These are phyloP conservation scores for Termitomyces eurrhizus DNA, from an alignment of 768 basidiomycete genomes.

Conservation along the genomic window DNA sequence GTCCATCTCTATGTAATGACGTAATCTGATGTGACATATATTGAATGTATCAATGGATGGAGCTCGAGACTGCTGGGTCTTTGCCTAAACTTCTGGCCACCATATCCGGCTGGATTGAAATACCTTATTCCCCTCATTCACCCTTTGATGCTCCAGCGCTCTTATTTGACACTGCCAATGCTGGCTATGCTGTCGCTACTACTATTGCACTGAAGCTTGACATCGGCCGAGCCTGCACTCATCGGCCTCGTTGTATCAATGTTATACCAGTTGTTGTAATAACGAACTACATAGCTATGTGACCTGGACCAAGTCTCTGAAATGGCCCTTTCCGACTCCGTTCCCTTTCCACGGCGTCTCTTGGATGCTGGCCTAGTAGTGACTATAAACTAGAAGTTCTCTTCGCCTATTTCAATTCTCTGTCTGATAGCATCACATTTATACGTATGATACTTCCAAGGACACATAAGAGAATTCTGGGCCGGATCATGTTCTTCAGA, in stretches of 20 bases:
- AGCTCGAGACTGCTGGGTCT: too few relatives aligned
- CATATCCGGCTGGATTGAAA: background rate
- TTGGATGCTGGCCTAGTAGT: background rate
- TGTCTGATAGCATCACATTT: background rate
- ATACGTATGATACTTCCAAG: too few relatives aligned
- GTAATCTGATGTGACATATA: too few relatives aligned
- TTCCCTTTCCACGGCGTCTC: background rate
- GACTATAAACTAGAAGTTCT: too few relatives aligned
- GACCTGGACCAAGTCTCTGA: background rate
- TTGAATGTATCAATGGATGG: too few relatives aligned
- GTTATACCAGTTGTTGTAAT: background rate
- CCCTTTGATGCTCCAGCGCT: background rate
- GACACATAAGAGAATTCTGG: too few relatives aligned
- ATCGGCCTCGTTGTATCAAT: background rate
- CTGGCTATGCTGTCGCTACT: background rate
- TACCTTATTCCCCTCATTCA: background rate
- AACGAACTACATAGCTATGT: background rate
- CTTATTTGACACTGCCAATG: background rate
- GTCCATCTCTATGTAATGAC: too few relatives aligned
- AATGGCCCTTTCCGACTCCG: background rate
- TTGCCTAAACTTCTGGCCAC: too few relatives aligned
- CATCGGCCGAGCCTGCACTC: background rate
- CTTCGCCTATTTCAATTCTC: background rate
- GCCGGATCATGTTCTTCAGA: background rate
- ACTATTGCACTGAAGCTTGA: background rate